Evolutionary conservation across 2,329 filamentous ascomycete species (phyloP), one percentile per base, ranked within the genome.

Genomic region (Phialocephala sp.): DNA sequence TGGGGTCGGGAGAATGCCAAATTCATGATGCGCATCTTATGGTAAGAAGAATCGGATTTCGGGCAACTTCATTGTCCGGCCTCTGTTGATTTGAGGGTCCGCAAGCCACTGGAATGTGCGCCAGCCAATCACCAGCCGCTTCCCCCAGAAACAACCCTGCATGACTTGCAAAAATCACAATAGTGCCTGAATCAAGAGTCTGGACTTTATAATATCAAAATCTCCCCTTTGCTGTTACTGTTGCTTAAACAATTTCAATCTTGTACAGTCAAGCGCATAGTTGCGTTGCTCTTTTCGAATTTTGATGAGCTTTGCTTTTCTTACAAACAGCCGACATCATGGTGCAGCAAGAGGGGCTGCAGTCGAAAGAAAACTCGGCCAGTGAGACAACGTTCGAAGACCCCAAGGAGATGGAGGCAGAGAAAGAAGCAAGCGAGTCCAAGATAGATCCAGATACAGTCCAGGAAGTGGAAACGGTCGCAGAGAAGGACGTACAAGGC

Each of bases 401-500:
- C 6, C 35, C 60, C 20, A 62, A 62, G 24, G 54, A 58, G 14
- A n/a, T 54, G 37, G 52, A 59, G 22, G 20, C 64, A 20, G 20
- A n/a, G 8, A 58, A 50, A 43, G 36, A 62, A 35, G 8, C 8
- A n/a, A 41, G 22, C 5, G 57, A 60, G 20, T 11, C 60, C 11
- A 54, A 62, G 20, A 61, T 54, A 50, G 56, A 60, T 15, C 14
- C 55, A 39, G 27, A 37, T 5, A 27, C 45, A 54, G 32, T 9
- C 43, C 64, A 63, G 47, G 58, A 64, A 5, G 36, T 59, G n/a
- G 24, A 58, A 6, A 32, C 45, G 5, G 45, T 54, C 36, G 58
- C 62, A 14, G 61, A 67, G 39, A 64, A 69, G 32, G 62, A 66
- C 50, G 37, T 41, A 11, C 56, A 60, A 45, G 56, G 59, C 8